A percentile compares a stretch with the other conserved stretches of the same genome.
These are phyloP conservation scores for Pugionium dolabratum DNA, from an alignment of 345 rosid species.

Conservation along the genomic window DNA sequence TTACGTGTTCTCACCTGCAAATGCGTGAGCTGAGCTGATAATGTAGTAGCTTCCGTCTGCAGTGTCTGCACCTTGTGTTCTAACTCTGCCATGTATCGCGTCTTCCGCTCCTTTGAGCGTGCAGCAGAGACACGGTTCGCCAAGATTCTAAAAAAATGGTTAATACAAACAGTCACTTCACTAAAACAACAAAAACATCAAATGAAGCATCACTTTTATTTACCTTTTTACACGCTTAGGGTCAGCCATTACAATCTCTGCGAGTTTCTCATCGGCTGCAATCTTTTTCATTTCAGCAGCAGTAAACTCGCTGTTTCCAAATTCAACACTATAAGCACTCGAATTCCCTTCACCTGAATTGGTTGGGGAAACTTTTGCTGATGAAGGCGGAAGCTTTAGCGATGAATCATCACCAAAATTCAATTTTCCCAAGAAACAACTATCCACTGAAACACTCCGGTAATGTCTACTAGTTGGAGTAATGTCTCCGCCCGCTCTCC, in stretches of 20 bases:
- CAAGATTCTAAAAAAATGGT: constrained; percentile 54
- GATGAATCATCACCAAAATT: constrained; percentile 49
- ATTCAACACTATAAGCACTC: constrained; percentile 43
- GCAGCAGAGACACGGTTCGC: constrained; percentile 91
- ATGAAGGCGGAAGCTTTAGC: constrained; percentile 36
- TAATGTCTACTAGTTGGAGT: constrained; percentile 53
- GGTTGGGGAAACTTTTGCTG: constrained; percentile 41
- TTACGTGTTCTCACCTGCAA: constrained; percentile 54
- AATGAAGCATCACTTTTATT: neutral
- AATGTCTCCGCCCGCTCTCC: constrained; percentile 63
- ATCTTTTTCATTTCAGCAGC: constrained; percentile 70
- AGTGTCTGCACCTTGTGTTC: constrained; percentile 88
- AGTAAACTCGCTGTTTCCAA: constrained; percentile 64
- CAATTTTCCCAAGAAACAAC: constrained; percentile 56
- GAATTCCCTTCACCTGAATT: constrained; percentile 53
- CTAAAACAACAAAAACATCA: neutral
- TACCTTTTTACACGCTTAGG: constrained; percentile 61
- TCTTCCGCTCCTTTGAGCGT: constrained; percentile 85
- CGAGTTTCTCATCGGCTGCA: constrained; percentile 72
- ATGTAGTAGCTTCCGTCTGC: constrained; percentile 80
- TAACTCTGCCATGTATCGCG: constrained; percentile 66
- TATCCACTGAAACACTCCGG: constrained; percentile 79
- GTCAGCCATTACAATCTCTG: constrained; percentile 67
- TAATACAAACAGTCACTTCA: constrained; percentile 10
- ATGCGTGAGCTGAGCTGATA: constrained; percentile 75